Evolutionary conservation across 2,329 filamentous ascomycete species (phyloP), one percentile per base, ranked within the genome.

Genomic region (Ploettnerulaceae sp.): DNA sequence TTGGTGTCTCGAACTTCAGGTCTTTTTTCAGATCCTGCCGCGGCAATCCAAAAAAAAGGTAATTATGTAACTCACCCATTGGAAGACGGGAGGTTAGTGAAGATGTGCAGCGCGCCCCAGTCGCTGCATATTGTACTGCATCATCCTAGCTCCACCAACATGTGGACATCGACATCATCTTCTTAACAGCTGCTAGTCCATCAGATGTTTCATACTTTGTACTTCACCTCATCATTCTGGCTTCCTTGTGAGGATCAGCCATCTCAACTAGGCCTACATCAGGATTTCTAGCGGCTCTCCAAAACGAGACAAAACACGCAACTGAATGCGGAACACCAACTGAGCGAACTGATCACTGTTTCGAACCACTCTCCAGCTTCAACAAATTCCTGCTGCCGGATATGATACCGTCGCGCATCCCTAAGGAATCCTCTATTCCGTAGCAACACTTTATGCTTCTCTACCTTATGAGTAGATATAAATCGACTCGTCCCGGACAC

Each of bases 241-340:
- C 15, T n/a, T n/a, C 37, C 37, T 26, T 40, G 37, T 21, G 37
- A 14, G 18, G 37, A 40, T 40, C 37, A 40, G 18, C 15, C 15
- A 21, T 18, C 37, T 18, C 12, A 18, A 12, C 15, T 40, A 40
- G 37, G 17, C 31, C 37, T 20, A 22, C 6, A 28, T 40, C 37
- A 40, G 9, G 9, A 18, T n/a, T 29, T 40, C 25, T 40, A 40
- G 25, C 25, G 24, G 36, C 9, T 24, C 24, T 40, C 37, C 25
- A 21, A 26, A 40, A 38, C 36, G 22, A 28, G 28, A 38, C 36
- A 18, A 29, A 18, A 25, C 34, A 22, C 34, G 34, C 37, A 40
- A 40, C 11, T 26, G 28, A 26, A 40, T 40, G 31, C 37, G 24
- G 15, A 21, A 26, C 37, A 29, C 24, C 24, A 40, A 26, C 24